Evolutionary conservation across 139 green algal genomes (phyloP).

Genomic region (Edaphochlamys debaryana): DNA sequence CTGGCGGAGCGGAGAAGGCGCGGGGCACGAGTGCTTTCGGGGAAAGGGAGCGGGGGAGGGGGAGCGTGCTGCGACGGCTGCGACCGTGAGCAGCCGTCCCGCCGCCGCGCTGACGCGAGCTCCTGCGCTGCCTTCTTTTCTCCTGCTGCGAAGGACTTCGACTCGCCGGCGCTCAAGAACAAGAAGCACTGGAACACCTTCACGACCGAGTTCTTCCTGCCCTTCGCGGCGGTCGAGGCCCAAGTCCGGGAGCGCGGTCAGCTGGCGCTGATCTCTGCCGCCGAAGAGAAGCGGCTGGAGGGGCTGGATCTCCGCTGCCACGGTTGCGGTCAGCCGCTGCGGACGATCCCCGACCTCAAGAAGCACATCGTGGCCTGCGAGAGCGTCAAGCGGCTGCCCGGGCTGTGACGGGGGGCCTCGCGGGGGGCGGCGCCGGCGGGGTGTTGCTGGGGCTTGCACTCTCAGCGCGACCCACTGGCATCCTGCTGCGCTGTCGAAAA

Average conservation of each 20-base stretch:
- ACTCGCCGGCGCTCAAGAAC: conserved; percentile 71
- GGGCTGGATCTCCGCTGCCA: conserved; percentile 68
- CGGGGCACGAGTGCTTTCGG: too few species aligned
- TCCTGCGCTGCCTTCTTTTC: too few species aligned
- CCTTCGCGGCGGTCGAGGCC: conserved; percentile 45
- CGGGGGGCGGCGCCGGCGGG: too few species aligned
- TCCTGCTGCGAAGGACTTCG: conserved; percentile 51
- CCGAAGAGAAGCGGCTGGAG: conserved; percentile 66
- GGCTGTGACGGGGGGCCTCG: conserved; percentile 3
- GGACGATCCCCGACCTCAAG: conserved; percentile 80
- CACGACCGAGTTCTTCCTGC: conserved; percentile 75
- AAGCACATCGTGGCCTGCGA: conserved; percentile 64
- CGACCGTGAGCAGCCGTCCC: too few species aligned
- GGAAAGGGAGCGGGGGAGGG: too few species aligned
- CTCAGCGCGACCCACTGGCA: too few species aligned
- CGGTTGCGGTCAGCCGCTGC: conserved; percentile 52
- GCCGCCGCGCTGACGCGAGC: too few species aligned
- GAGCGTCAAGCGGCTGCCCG: background rate
- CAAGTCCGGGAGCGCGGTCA: conserved; percentile 47
- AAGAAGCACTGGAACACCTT: conserved; percentile 92
- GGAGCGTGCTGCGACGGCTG: background rate
- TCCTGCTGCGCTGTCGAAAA: too few species aligned
- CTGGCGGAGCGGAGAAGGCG: too few species aligned
- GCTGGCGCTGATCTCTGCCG: conserved; percentile 47
- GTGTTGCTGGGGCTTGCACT: too few species aligned